These are phyloP conservation scores for Blastocystis sp. DNA, from an alignment of 352 stramenopile species.

Conservation along the genomic window DNA sequence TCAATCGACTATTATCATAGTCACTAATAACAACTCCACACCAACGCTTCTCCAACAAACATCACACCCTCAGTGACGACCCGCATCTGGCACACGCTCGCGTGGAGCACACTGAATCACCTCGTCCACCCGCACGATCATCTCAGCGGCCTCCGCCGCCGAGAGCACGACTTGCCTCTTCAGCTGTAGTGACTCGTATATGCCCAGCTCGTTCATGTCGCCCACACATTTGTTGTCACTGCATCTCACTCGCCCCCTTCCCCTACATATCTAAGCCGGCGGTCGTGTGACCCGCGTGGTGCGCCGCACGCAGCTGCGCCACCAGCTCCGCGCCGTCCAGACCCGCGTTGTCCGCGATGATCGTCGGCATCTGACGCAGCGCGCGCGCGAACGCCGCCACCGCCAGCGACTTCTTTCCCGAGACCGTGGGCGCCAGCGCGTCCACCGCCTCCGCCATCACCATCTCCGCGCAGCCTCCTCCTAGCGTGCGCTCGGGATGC, in stretches of 20 bases:
- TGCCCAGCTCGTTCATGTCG: slow-evolving; percentile 90
- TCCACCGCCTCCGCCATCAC: slow-evolving; percentile 84
- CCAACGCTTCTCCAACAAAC: background rate
- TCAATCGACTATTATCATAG: too few relatives aligned
- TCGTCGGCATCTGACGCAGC: slow-evolving; percentile 86
- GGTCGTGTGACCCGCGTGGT: slow-evolving; percentile 76
- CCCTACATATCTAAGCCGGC: slow-evolving; percentile 87
- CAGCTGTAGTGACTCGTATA: slow-evolving; percentile 80
- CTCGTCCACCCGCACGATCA: slow-evolving; percentile 97
- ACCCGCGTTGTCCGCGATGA: slow-evolving; percentile 95
- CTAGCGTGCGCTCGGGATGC: slow-evolving; percentile 85
- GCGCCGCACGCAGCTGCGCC: slow-evolving; percentile 81
- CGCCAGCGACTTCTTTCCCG: slow-evolving; percentile 90
- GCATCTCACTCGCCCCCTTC: background rate
- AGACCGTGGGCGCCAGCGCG: slow-evolving; percentile 71
- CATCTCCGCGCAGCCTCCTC: slow-evolving; percentile 88
- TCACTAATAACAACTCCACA: background rate
- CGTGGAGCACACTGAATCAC: slow-evolving; percentile 87
- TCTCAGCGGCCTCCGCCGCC: slow-evolving; percentile 92
- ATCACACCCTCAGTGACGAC: background rate
- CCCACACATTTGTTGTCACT: slow-evolving; percentile 76
- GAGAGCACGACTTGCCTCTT: slow-evolving; percentile 92
- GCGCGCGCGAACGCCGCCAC: slow-evolving; percentile 91
- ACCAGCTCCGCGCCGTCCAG: slow-evolving; percentile 95
- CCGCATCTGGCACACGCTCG: slow-evolving; percentile 62